Evolutionary conservation across 2,329 filamentous ascomycete species (phyloP), one percentile per base, ranked within the genome.

Genomic region (Emmonsia crescens): DNA sequence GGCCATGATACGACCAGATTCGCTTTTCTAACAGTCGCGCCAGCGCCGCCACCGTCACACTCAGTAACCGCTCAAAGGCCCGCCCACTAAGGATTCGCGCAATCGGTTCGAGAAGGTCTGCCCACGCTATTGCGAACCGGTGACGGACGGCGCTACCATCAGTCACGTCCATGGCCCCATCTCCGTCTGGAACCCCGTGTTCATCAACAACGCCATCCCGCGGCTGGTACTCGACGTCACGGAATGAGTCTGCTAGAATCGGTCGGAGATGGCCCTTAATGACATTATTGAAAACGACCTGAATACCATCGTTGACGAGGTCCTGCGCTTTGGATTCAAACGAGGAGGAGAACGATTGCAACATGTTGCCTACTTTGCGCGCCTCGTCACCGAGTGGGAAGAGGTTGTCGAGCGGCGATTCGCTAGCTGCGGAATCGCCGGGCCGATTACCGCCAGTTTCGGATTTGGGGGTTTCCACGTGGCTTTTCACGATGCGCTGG

Each of bases 111-210:
- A 95, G 91, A 9, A 99, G 83, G 19, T 86, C 84, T 57, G 91
- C 87, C 92, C 93, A 99, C 33, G 87, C 87, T 63, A 86, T 82
- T 69, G 91, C 88, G 73, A 99, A 99, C 58, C 89, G 86, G 9
- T 85, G 82, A 5, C 86, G 83, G 19, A 96, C 91, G 49, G 87
- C 77, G 63, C 91, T 88, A 81, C 69, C 63, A 78, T 78, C 58
- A 79, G 19, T 80, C 67, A 54, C 62, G 21, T 68, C 59, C 61
- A 60, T 69, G 31, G 38, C 6, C 21, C 62, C 58, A 33, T 71
- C 69, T 27, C 61, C 65, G 44, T 57, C 40, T 8, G 29, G 24
- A 40, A 44, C n/a, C 14, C 71, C 71, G 10, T 36, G 19, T 5
- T 63, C 64, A 3, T 73, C 70, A 21, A 75, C 71, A 69, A 3